These are phyloP conservation scores for Kluyveromyces sp. DNA, from an alignment of 1,139 yeast genomes.

Conservation along the genomic window DNA sequence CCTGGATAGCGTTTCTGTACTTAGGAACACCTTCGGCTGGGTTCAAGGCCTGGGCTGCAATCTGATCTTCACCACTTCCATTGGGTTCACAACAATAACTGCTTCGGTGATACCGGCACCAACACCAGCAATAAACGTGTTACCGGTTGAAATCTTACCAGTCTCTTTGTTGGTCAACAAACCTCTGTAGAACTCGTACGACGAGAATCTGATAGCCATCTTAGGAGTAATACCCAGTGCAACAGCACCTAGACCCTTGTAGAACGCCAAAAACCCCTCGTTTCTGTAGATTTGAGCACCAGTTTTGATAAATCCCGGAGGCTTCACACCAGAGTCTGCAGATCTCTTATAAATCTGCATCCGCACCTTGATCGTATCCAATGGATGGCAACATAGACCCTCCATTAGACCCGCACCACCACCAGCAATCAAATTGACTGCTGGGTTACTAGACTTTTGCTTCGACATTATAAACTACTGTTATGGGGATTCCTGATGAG, in stretches of 20 bases:
- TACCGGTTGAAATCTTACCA: slow-evolving; percentile 62
- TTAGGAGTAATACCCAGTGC: slow-evolving; percentile 96
- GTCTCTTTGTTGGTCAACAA: slow-evolving; percentile 51
- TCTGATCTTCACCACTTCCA: slow-evolving; percentile 94
- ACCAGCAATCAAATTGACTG: slow-evolving; percentile 83
- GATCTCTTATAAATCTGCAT: slow-evolving; percentile 79
- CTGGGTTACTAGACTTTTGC: slow-evolving; percentile 36
- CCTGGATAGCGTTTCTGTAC: slow-evolving; percentile 90
- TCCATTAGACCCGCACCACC: slow-evolving; percentile 97
- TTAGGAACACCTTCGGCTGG: slow-evolving; percentile 80
- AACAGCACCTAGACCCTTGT: slow-evolving; percentile 96
- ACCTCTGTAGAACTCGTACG: slow-evolving; percentile 82
- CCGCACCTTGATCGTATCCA: slow-evolving; percentile 91
- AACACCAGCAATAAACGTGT: slow-evolving; percentile 84
- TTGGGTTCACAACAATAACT: slow-evolving; percentile 87
- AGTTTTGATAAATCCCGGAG: slow-evolving; percentile 80
- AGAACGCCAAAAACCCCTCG: slow-evolving; percentile 79
- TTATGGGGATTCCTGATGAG: not conserved
- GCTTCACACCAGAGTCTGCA: slow-evolving; percentile 44
- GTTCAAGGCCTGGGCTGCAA: slow-evolving; percentile 86
- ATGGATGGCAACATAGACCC: slow-evolving; percentile 93
- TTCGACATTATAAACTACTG: slow-evolving; percentile 6
- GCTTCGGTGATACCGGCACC: slow-evolving; percentile 98
- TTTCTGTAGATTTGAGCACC: slow-evolving; percentile 71
- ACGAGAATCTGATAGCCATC: slow-evolving; percentile 94